Conservation (phyloP, 2,329 filamentous ascomycete species). For the Xylariales sp. region DNA sequence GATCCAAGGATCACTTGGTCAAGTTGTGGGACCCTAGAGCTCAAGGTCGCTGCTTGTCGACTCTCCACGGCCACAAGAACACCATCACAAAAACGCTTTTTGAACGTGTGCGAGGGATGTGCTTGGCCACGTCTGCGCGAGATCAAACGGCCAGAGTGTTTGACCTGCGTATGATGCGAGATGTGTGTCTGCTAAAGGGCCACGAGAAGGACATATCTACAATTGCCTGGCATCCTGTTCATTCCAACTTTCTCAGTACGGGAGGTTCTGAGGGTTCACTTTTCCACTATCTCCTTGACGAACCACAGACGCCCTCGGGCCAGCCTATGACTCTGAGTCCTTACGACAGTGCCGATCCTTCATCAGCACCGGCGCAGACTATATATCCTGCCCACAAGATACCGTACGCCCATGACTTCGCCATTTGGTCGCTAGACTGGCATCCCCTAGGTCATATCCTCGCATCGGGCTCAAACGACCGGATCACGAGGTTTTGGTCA, state of each 20-base stretch:
- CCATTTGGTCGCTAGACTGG: constrained; percentile 98
- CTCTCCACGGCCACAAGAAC: constrained; percentile 94
- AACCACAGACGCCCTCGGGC: constrained; percentile 79
- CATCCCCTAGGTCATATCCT: constrained; percentile 94
- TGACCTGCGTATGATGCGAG: constrained; percentile 96
- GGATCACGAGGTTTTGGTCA: constrained; percentile 96
- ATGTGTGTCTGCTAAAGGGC: constrained; percentile 87
- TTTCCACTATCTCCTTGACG: constrained; percentile 92
- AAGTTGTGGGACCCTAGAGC: constrained; percentile 98
- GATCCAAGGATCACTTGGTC: constrained; percentile 94
- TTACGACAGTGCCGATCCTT: constrained; percentile 78
- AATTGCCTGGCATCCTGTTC: constrained; percentile 88
- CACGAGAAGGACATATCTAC: constrained; percentile 96
- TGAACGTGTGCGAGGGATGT: constrained; percentile 76
- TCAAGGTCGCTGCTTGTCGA: constrained; percentile 76
- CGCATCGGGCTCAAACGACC: constrained; percentile 92
- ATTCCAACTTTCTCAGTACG: constrained; percentile 83
- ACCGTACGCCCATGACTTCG: constrained; percentile 85
- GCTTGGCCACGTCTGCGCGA: constrained; percentile 86
- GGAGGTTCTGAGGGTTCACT: constrained; percentile 87
- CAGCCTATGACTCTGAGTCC: constrained; percentile 70
- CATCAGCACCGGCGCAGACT: constrained; percentile 78
- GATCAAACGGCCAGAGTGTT: constrained; percentile 93
- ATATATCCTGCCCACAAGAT: constrained; percentile 87
- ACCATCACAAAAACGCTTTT: constrained; percentile 92